Evolutionary conservation across 192 early-diverging fungal genomes (phyloP).

Genomic region (Gaertneriomyces sp.): DNA sequence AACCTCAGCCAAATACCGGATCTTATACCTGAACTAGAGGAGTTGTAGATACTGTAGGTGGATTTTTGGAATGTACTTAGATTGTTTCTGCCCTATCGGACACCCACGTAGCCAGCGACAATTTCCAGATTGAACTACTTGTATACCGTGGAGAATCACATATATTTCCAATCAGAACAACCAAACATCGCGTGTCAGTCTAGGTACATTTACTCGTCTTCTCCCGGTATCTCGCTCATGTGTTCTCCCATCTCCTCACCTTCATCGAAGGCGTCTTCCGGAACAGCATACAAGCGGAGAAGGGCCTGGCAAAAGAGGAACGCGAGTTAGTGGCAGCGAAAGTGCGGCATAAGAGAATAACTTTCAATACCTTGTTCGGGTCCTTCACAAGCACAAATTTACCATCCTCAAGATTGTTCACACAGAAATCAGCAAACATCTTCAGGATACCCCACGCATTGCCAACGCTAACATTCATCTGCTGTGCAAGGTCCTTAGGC

Average conservation of each 20-base stretch:
- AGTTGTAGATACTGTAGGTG: too few species aligned
- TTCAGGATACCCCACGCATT: conserved; percentile 97
- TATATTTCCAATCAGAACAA: too few species aligned
- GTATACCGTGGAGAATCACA: too few species aligned
- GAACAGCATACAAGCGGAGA: conserved; percentile 77
- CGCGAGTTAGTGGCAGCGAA: not conserved
- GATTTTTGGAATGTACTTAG: too few species aligned
- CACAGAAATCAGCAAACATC: conserved; percentile 84
- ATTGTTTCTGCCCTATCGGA: too few species aligned
- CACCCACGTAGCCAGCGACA: too few species aligned
- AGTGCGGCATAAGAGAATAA: not conserved
- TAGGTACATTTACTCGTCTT: conserved; percentile 17
- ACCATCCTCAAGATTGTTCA: conserved; percentile 78
- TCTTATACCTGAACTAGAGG: too few species aligned
- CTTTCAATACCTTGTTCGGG: conserved; percentile 77
- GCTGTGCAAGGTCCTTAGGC: conserved; percentile 83
- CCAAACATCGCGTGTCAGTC: too few species aligned
- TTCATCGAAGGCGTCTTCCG: conserved; percentile 63
- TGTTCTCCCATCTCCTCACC: conserved; percentile 46
- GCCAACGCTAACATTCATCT: conserved; percentile 80
- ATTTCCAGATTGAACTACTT: too few species aligned
- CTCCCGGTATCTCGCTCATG: conserved; percentile 35
- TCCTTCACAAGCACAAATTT: conserved; percentile 94
- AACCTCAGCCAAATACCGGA: too few species aligned
- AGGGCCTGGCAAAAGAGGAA: conserved; percentile 45